Evolutionary conservation across 225 moss, liverwort and hornwort genomes (phyloP), one percentile per base, ranked within the genome.

Genomic region (Sphagnum tenellum): DNA sequence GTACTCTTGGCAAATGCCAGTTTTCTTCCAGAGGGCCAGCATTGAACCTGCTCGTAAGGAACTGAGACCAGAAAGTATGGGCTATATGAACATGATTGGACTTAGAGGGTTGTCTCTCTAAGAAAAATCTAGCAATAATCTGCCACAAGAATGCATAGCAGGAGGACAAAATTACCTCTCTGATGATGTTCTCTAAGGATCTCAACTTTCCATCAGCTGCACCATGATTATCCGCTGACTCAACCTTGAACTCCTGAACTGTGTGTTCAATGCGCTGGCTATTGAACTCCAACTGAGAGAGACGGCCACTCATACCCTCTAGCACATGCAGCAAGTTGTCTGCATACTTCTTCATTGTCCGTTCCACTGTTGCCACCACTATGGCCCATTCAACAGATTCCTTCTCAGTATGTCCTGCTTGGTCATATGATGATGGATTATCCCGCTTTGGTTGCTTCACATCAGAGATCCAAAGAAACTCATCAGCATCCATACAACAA

Each of bases 271-370:
- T 76, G 48, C 85, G 87, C 75, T 82, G 83, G 29, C 91, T 89
- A 14, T 76, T 75, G 8, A 83, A 83, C 63, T 94, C 94, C 71
- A 91, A 66, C 71, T 90, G 91, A 49, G 82, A 80, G 47, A 94
- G 87, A 45, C 91, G 89, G 57, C 85, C 91, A 46, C 79, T 83
- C 70, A 94, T 67, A 5, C 85, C 78, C 67, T 91, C 94, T 71
- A 94, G 73, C 77, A 75, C 78, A 10, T 72, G 83, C 71, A 91
- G 70, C 78, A 89, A 29, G 68, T 91, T 81, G 47, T 91, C 87
- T 52, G 84, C 80, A 8, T 87, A 91, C 82, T 91, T 89, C 73
- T 86, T 86, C 91, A 94, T 86, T 14, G 80, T 86, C 67, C 81
- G 85, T 75, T 94, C 94, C 64, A 94, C 89, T n/a, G 89, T 89